A percentile compares a stretch with the other conserved stretches of the same genome.
phyloP scores from a whole-genome alignment of 164 flowering plant species.

The Vitis labrusca region DNA sequence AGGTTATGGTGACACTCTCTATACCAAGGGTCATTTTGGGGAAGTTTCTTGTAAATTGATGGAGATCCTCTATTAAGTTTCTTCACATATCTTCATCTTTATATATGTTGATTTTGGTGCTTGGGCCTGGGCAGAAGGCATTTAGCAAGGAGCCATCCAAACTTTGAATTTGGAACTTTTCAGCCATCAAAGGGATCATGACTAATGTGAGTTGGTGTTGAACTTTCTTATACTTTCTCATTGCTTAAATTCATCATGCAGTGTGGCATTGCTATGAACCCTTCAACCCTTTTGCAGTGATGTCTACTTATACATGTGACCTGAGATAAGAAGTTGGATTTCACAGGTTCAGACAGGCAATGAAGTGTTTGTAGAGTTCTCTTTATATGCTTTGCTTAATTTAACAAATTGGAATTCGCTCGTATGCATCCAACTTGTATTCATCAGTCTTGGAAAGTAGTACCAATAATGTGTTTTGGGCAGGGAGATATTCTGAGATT shows the following conservation, averaged over 20 bases:
- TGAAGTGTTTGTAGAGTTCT: no score
- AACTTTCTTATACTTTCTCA: not conserved
- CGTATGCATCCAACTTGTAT: no score
- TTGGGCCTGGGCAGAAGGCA: slow-evolving; percentile 2
- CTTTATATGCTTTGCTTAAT: no score
- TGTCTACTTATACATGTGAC: no score
- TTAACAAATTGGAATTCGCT: no score
- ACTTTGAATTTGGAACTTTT: not conserved
- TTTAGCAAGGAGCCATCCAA: not conserved
- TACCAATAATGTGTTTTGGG: no score
- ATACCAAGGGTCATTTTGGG: not conserved
- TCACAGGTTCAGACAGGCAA: no score
- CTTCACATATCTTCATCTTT: not conserved
- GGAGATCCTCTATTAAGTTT: slow-evolving; percentile 2
- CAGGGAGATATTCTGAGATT: no score
- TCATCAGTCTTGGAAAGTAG: no score
- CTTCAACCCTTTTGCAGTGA: no score
- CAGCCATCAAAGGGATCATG: not conserved
- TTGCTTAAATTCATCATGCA: not conserved
- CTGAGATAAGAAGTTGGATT: no score
- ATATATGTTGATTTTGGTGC: not conserved
- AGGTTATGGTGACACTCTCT: not conserved
- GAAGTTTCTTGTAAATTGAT: not conserved
- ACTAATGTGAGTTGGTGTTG: slow-evolving; percentile 1
- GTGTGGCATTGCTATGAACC: no score